Base-by-base conservation (phyloP, 495 filamentous ascomycete species). In the Hypoxylon crocopeplum region DNA sequence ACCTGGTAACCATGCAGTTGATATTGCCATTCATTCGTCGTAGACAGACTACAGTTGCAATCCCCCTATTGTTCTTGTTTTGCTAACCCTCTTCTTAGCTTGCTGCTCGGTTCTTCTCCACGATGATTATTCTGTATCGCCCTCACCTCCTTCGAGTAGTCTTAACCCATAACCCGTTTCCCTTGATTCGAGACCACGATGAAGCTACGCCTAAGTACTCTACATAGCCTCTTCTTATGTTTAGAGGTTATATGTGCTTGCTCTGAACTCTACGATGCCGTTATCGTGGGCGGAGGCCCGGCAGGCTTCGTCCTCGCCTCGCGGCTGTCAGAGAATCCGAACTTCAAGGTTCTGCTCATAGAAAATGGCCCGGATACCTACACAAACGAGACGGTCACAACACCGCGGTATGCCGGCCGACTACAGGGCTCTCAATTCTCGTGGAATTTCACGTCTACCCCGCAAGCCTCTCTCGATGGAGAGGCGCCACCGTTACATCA, bases 291-390 rank as follows among this genome's bases (percentile, higher is more conserved):
- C n/a, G 70, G 77, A 33, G 80, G 79, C 3, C 76, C 76, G 29
- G 72, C 76, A 7, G 80, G 79, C 37, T 74, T 77, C 21, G 79
- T 80, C 3, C 56, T 83, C 4, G 80, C 80, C 25, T 68, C 69
- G 25, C 72, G 78, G 22, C 74, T 83, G 5, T 76, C 77, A 19
- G 77, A 80, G 52, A 69, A 81, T 47, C 66, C 67, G 3, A 61
- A 70, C 33, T 62, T 69, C 24, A 64, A 62, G 1, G 70, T 83
- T 7, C 63, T 82, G 15, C 64, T 83, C 24, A 39, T 83, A 39
- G 80, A 83, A 59, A 74, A 75, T 12, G 80, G 79, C 4, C 67
- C 48, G 2, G 57, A 71, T 37, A 59, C 54, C 12, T 48, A 46
- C 13, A 42, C 17, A 12, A 59, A 63, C 25, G 39, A 51, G 7